Evolutionary conservation across 2,329 filamentous ascomycete genomes (phyloP).

Genomic region (Diaporthe amygdali): DNA sequence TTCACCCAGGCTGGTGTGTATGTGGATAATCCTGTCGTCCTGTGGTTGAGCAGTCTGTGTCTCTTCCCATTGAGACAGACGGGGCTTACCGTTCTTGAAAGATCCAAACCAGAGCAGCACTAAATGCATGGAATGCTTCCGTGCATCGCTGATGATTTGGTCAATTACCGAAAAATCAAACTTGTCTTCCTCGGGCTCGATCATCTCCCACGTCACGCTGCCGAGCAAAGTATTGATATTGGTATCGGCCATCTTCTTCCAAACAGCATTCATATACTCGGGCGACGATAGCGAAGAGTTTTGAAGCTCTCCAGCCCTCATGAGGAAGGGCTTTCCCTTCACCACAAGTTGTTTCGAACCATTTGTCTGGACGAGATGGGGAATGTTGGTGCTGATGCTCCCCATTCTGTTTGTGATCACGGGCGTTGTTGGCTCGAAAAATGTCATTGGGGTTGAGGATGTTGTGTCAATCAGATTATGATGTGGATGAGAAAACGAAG

Average conservation of each 20-base stretch:
- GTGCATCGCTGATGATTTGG: conserved; percentile 30
- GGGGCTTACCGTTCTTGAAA: background rate
- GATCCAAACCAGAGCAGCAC: conserved; percentile 12
- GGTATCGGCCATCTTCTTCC: conserved; percentile 30
- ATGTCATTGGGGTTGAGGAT: too few species aligned
- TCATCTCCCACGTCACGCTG: conserved; percentile 36
- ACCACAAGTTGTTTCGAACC: background rate
- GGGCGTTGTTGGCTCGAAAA: background rate
- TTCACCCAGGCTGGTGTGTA: conserved; percentile 32
- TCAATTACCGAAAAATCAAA: conserved; percentile 36
- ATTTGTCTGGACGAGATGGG: background rate
- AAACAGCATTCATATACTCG: conserved; percentile 33
- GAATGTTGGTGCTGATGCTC: background rate
- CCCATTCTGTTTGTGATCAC: background rate
- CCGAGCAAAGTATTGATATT: conserved; percentile 38
- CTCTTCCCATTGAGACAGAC: background rate
- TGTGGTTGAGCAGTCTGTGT: background rate
- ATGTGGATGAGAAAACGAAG: too few species aligned
- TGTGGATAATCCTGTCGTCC: background rate
- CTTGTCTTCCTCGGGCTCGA: conserved; percentile 35
- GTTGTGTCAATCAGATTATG: too few species aligned
- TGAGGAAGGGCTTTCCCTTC: conserved; percentile 33
- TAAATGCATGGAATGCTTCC: background rate
- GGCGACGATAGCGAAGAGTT: conserved; percentile 36
- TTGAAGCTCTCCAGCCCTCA: conserved; percentile 36